phyloP scores from a whole-genome alignment of 1,284 basidiomycete genomes.

The Ganoderma boninense region DNA sequence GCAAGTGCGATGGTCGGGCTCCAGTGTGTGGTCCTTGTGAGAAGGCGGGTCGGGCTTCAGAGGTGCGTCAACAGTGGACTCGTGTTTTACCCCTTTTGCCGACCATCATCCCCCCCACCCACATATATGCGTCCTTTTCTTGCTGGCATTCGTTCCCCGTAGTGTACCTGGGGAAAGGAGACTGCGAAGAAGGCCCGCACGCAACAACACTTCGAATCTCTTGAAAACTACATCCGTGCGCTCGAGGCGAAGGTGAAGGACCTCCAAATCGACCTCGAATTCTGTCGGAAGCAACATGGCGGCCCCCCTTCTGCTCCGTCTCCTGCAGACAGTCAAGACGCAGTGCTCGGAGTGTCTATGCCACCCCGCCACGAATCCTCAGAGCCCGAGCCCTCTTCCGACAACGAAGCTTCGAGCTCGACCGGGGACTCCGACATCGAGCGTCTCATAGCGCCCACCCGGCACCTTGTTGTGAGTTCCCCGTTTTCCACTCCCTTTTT shows the following conservation, averaged over 20 bases:
- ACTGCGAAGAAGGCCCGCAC: constrained; percentile 57
- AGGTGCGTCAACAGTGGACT: constrained; percentile 45
- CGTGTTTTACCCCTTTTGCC: not conserved
- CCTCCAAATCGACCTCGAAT: constrained; percentile 55
- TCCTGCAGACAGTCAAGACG: not conserved
- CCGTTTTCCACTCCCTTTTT: not conserved
- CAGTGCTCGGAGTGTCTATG: not conserved
- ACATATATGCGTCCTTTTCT: not conserved
- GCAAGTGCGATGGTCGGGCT: constrained; percentile 59
- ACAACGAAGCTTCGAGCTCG: constrained; percentile 31
- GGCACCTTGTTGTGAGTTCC: constrained; percentile 44
- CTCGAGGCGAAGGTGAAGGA: constrained; percentile 54
- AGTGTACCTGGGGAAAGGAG: constrained; percentile 66
- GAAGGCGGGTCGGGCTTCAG: constrained; percentile 48
- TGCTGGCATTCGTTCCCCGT: not conserved
- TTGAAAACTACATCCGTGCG: constrained; percentile 55
- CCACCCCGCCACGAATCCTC: not conserved
- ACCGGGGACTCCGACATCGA: constrained; percentile 44
- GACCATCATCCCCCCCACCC: not conserved
- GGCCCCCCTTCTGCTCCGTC: constrained; percentile 17
- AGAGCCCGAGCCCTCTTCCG: constrained; percentile 23
- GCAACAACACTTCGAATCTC: constrained; percentile 61
- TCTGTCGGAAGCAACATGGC: constrained; percentile 49
- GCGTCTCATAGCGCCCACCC: constrained; percentile 43
- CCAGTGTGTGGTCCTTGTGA: constrained; percentile 58